These are phyloP conservation scores for Psilocybe tampanensis DNA, from an alignment of 768 basidiomycete species.

Conservation along the genomic window DNA sequence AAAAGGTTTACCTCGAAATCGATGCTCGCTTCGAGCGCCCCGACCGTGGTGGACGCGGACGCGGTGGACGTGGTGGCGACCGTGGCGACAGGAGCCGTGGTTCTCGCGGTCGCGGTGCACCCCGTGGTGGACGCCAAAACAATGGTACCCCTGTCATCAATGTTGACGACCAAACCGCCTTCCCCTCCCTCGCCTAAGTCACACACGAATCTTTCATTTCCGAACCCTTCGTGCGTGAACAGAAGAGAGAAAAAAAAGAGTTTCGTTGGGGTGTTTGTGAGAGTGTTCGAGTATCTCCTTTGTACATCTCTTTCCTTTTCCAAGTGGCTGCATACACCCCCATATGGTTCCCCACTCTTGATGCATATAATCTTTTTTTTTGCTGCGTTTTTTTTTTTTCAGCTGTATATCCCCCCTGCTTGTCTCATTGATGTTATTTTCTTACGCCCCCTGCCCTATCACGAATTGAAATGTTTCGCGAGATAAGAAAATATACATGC, in stretches of 20 bases:
- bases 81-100: constrained; percentile 32
- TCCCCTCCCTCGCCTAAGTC: constrained; percentile 80
- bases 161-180: constrained; percentile 83
- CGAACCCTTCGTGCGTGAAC: constrained; percentile 1
- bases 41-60: constrained; percentile 53
- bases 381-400: constrained; percentile 5
- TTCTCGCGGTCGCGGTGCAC: constrained; percentile 47
- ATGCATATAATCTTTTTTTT: constrained; percentile 22
- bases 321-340: constrained; percentile 7
- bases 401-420: constrained; percentile 25
- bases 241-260: constrained; percentile 17
- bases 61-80: constrained; percentile 39
- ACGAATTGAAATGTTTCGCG: constrained; percentile 29
- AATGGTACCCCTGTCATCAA: constrained; percentile 49
- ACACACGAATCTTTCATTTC: background rate
- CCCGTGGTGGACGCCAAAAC: constrained; percentile 47
- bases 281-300: constrained; percentile 19
- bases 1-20: constrained; percentile 91
- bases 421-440: constrained; percentile 21
- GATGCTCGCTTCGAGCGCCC: constrained; percentile 89
- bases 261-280: constrained; percentile 17
- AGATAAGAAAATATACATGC: constrained; percentile 21
- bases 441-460: constrained; percentile 14
- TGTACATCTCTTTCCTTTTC: constrained; percentile 20
- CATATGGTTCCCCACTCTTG: constrained; percentile 8